Conservation (phyloP, 108 stramenopile genomes). For the Nitzschia sp. region DNA sequence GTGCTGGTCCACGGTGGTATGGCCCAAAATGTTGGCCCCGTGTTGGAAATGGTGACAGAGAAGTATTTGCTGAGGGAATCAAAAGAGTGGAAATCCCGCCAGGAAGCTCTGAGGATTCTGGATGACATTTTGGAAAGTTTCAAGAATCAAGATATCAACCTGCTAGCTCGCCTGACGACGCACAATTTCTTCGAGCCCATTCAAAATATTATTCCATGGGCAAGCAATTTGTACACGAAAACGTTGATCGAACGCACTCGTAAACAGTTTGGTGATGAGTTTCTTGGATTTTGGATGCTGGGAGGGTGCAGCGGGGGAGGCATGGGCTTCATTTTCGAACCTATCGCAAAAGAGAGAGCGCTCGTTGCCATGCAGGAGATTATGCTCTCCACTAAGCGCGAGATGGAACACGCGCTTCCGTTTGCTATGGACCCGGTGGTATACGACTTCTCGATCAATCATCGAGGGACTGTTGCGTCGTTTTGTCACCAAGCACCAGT, state of each 20-base stretch:
- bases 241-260: slow-evolving; percentile 50
- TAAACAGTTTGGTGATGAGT: slow-evolving; percentile 44
- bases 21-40: slow-evolving; percentile 63
- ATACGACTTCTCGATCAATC: slow-evolving; percentile 57
- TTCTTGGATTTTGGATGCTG: slow-evolving; percentile 66
- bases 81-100: slow-evolving; percentile 55
- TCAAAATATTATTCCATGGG: slow-evolving; percentile 56
- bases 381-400: slow-evolving; percentile 52
- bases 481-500: slow-evolving; percentile 18
- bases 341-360: slow-evolving; percentile 44
- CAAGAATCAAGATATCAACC: slow-evolving; percentile 38
- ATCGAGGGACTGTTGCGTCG: slow-evolving; percentile 49
- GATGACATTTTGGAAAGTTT: slow-evolving; percentile 57
- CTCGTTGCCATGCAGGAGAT: slow-evolving; percentile 43
- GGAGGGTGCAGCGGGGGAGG: slow-evolving; percentile 56
- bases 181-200: slow-evolving; percentile 61
- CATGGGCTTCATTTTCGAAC: slow-evolving; percentile 68
- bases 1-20: slow-evolving; percentile 65
- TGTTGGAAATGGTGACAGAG: slow-evolving; percentile 70
- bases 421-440: slow-evolving; percentile 71
- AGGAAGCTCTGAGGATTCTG: slow-evolving; percentile 49
- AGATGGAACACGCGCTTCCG: slow-evolving; percentile 56
- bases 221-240: slow-evolving; percentile 61
- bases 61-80: slow-evolving; percentile 59
- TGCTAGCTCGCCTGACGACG: slow-evolving; percentile 51